phyloP scores from a whole-genome alignment of 495 filamentous ascomycete genomes.

The Thermothielavioides terrestris region DNA sequence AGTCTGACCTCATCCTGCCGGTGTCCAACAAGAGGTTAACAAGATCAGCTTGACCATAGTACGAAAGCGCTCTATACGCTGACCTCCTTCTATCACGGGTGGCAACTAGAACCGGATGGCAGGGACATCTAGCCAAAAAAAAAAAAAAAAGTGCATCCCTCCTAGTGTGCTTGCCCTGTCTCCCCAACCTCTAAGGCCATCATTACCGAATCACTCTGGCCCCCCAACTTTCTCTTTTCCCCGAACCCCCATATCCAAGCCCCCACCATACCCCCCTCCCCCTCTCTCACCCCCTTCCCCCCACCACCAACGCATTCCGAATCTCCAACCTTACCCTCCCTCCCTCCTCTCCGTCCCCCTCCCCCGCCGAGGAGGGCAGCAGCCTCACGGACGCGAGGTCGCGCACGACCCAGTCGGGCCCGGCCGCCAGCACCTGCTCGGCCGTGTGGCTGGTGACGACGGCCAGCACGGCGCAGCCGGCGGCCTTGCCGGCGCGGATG shows the following conservation, averaged over 20 bases:
- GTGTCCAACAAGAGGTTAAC: no score
- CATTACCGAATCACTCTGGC: no score
- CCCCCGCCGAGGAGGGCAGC: slow-evolving; percentile 35
- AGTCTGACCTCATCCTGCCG: no score
- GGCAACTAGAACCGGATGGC: no score
- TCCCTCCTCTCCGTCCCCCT: slow-evolving; percentile 10
- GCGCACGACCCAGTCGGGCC: slow-evolving; percentile 79
- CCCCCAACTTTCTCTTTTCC: not conserved
- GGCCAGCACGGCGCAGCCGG: slow-evolving; percentile 82
- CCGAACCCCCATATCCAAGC: not conserved
- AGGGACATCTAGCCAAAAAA: no score
- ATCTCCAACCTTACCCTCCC: slow-evolving; percentile 47
- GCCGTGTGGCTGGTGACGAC: slow-evolving; percentile 75
- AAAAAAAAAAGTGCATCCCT: no score
- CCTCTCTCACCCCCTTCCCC: not conserved
- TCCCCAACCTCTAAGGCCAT: no score
- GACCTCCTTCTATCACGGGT: no score
- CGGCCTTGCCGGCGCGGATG: slow-evolving; percentile 76
- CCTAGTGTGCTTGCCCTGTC: no score
- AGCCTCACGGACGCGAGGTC: slow-evolving; percentile 67
- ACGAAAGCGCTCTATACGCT: no score
- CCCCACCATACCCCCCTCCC: not conserved
- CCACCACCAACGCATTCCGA: slow-evolving; percentile 26
- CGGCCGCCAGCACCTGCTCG: slow-evolving; percentile 59
- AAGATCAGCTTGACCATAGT: no score